Conservation (phyloP, 495 filamentous ascomycete species). For the Hypoxylon crocopeplum region DNA sequence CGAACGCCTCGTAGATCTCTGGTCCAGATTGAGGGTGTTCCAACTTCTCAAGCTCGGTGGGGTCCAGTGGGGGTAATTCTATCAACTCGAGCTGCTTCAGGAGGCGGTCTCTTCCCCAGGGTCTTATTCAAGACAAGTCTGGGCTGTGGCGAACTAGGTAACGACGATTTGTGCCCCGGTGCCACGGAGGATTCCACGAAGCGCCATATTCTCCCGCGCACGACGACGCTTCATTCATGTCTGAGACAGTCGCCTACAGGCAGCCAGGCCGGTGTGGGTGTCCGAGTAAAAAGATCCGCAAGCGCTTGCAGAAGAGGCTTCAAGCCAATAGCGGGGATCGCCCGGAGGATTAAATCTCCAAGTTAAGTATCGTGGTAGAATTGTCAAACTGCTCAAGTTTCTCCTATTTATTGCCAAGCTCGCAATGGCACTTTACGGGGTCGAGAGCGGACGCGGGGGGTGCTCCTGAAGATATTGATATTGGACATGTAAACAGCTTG, state of each 20-base stretch:
- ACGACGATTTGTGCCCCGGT: constrained; percentile 14
- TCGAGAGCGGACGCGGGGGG: constrained; percentile 10
- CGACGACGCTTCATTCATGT: constrained; percentile 28
- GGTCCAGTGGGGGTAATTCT: constrained; percentile 33
- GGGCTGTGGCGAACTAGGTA: constrained; percentile 14
- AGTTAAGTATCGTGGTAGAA: constrained; percentile 9
- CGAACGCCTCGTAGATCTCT: constrained; percentile 39
- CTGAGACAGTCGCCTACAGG: constrained; percentile 32
- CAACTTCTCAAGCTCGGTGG: constrained; percentile 25
- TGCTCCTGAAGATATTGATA: constrained; percentile 4
- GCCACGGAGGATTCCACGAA: constrained; percentile 14
- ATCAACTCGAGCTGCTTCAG: constrained; percentile 14
- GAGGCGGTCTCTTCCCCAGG: not conserved
- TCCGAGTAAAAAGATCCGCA: constrained; percentile 26
- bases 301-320: constrained; percentile 23
- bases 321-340: constrained; percentile 29
- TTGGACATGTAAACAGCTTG: no score
- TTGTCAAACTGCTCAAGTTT: constrained; percentile 17
- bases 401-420: constrained; percentile 18
- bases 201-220: constrained; percentile 24
- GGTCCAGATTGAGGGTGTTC: constrained; percentile 33
- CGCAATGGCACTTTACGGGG: constrained; percentile 3
- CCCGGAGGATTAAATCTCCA: constrained; percentile 33
- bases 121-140: constrained; percentile 17
- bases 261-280: constrained; percentile 1